phyloP scores from a whole-genome alignment of 352 stramenopile species.

The Peronosclerospora sorghi region DNA sequence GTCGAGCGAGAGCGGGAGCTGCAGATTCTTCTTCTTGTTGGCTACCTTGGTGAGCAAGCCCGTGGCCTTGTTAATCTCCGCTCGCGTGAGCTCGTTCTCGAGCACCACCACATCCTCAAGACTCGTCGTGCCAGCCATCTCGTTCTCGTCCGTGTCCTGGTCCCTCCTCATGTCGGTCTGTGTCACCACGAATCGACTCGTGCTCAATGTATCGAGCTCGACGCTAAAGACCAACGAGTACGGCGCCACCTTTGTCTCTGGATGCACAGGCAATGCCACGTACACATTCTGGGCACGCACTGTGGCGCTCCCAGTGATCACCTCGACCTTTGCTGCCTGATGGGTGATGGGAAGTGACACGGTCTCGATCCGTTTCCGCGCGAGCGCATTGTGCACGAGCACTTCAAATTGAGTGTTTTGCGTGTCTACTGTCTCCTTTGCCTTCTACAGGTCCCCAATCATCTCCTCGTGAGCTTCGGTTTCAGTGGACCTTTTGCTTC shows the following conservation, averaged over 20 bases:
- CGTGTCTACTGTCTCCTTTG: too few species aligned
- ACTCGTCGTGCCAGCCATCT: background rate
- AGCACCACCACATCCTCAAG: conserved; percentile 28
- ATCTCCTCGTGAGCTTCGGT: too few species aligned
- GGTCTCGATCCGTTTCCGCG: conserved; percentile 43
- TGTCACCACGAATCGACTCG: conserved; percentile 40
- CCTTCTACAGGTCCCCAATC: too few species aligned
- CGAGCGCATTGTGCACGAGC: conserved; percentile 57
- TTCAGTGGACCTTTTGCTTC: too few species aligned
- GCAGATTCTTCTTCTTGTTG: conserved; percentile 66
- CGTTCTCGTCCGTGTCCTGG: background rate
- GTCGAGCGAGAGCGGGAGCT: conserved; percentile 34
- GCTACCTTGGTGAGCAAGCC: conserved; percentile 57
- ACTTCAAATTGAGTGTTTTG: conserved; percentile 58
- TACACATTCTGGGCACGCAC: conserved; percentile 39
- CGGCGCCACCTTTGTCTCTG: conserved; percentile 32
- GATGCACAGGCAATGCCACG: conserved; percentile 40
- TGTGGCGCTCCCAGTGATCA: conserved; percentile 24
- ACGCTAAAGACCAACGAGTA: conserved; percentile 61
- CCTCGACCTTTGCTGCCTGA: conserved; percentile 27
- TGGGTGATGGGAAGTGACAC: conserved; percentile 48
- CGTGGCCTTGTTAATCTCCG: conserved; percentile 37
- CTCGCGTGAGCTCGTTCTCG: conserved; percentile 51
- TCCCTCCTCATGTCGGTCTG: conserved; percentile 9
- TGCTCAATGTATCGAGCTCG: conserved; percentile 42